phyloP scores from a whole-genome alignment of 208 protist species.

The Acanthamoeba divionensis region DNA sequence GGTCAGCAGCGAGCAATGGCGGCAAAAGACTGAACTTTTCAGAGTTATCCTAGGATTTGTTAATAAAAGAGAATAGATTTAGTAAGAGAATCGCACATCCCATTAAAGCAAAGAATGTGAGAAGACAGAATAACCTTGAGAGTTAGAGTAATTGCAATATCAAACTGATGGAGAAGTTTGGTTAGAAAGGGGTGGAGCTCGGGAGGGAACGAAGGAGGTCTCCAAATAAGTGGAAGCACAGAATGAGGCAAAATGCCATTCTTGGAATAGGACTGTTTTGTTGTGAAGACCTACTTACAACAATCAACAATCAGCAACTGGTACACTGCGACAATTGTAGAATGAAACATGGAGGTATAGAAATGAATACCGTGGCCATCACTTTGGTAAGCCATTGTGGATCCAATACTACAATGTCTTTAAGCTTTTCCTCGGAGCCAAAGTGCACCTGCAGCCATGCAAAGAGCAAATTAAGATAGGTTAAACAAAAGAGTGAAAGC shows the following conservation, averaged over 20 bases:
- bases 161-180: neutral
- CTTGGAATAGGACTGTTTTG: neutral
- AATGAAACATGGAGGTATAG: too few relatives aligned
- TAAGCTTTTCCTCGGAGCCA: constrained; percentile 22
- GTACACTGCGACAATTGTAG: too few relatives aligned
- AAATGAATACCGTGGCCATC: constrained; percentile 61
- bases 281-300: neutral
- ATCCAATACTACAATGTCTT: constrained; percentile 56
- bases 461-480: neutral
- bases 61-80: neutral
- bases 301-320: too few relatives aligned
- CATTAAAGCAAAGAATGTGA: neutral
- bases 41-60: neutral
- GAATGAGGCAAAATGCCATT: neutral
- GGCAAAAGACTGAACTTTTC: neutral
- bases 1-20: neutral
- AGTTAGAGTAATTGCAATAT: constrained; percentile 51
- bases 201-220: neutral
- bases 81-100: too few relatives aligned
- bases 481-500: neutral
- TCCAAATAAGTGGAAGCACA: neutral
- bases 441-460: neutral
- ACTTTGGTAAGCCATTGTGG: too few relatives aligned
- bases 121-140: neutral
- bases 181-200: constrained; percentile 1